Evolutionary conservation across 306 rosid species (phyloP), one percentile per base, ranked within the genome.

Genomic region (Potentilla sterilis): DNA sequence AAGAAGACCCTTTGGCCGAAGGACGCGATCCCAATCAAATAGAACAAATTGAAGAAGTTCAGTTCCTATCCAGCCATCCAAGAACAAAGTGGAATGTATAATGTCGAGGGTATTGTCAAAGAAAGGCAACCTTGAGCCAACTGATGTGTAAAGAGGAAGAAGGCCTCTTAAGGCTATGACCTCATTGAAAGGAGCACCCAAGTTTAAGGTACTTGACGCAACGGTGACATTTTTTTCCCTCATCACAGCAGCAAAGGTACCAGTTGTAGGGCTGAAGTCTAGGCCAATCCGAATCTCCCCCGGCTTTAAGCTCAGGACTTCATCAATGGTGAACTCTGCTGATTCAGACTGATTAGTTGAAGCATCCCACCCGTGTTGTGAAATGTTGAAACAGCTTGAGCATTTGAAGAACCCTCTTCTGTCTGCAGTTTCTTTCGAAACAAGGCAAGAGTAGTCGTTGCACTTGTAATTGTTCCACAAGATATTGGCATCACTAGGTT

Each of bases 161-260:
- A 78, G 77, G 28, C 78, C 77, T 72, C 82, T 28, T 15, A 73
- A 72, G 67, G 82, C 82, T 3, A 79, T 79, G 75, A 73, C 18
- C 65, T 79, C 75, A 49, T 67, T 67, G 64, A 67, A 79, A 55
- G 78, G 75, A 32, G 74, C 74, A 40, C 78, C 63, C 8, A 73
- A 34, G 78, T 79, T 67, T 70, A 79, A 24, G 14, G 83, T 73
- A 46, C 68, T 52, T 5, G 78, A 73, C 16, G 78, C 65, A 57
- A 74, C 67, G 52, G 74, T 73, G 7, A 79, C 70, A 48, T 79
- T 73, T 3, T 44, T 69, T 54, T 67, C 83, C 48, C 9, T 79
- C 83, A 74, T 79, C 7, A 44, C 12, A 43, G 74, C 69, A 42
- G 78, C 78, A 79, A 74, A 79, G 35, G 70, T 73, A 12, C 78